These are phyloP conservation scores for Diaporthe sp. DNA, from an alignment of 2,329 filamentous ascomycete genomes.

Conservation along the genomic window DNA sequence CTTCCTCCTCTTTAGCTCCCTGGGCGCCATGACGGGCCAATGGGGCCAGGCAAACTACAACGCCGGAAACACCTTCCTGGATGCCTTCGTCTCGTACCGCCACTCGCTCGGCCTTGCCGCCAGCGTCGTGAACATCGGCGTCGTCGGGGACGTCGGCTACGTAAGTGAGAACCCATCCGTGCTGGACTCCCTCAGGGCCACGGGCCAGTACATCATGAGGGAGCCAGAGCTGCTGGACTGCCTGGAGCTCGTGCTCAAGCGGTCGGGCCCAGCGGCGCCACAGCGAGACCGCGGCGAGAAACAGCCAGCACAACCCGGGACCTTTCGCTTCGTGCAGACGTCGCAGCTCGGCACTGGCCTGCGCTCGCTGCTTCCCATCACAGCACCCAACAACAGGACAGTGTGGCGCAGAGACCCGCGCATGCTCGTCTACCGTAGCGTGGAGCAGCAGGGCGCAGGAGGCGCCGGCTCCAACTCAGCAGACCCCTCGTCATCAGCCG, in stretches of 20 bases:
- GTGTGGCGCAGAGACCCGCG: constrained; percentile 28
- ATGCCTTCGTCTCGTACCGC: constrained; percentile 48
- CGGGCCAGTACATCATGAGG: constrained; percentile 38
- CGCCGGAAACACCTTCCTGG: constrained; percentile 49
- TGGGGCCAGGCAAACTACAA: constrained; percentile 34
- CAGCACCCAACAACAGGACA: constrained; percentile 18
- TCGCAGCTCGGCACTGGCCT: constrained; percentile 13
- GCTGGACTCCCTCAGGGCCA: constrained; percentile 39
- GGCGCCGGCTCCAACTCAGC: background rate
- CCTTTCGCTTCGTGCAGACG: background rate
- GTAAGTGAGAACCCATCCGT: constrained; percentile 39
- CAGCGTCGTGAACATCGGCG: constrained; percentile 48
- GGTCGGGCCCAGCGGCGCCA: background rate
- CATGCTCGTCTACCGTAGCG: constrained; percentile 30
- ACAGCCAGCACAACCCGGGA: background rate
- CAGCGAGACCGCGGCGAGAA: background rate
- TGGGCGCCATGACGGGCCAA: constrained; percentile 6
- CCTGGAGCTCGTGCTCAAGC: constrained; percentile 36
- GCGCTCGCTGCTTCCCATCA: constrained; percentile 16
- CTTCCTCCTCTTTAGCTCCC: constrained; percentile 22
- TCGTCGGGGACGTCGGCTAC: constrained; percentile 43
- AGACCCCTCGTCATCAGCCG: background rate
- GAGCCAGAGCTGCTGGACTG: constrained; percentile 42
- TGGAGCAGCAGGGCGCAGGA: constrained; percentile 17
- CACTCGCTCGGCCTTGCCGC: constrained; percentile 46